Conservation (phyloP, 2,329 filamentous ascomycete species). For the Xylaria arbuscula region DNA sequence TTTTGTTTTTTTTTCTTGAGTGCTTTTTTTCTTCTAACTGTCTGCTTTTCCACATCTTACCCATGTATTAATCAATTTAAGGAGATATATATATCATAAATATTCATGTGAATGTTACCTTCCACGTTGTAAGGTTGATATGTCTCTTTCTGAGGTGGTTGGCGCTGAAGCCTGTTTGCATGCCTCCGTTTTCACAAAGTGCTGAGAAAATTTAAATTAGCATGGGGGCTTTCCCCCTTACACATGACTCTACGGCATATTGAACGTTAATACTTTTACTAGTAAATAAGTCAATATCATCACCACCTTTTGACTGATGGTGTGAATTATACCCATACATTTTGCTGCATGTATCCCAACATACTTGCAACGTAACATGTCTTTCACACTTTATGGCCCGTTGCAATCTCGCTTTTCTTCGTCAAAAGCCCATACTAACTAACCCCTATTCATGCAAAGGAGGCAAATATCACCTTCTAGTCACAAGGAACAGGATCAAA, state of each 20-base stretch:
- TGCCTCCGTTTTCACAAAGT: background rate
- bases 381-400: background rate
- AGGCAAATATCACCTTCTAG: no score
- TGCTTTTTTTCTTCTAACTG: background rate
- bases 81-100: background rate
- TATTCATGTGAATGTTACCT: background rate
- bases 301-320: no score
- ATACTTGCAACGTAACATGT: background rate
- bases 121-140: background rate
- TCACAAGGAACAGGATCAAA: background rate
- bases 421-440: background rate
- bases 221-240: background rate
- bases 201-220: background rate
- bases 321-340: background rate
- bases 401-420: background rate
- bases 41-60: no score
- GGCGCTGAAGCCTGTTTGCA: background rate
- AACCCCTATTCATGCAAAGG: background rate
- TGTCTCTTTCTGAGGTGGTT: background rate
- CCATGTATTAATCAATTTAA: background rate
- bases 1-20: background rate
- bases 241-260: background rate
- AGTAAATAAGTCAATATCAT: background rate
- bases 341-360: background rate
- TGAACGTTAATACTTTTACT: background rate